Conservation (phyloP, 1,139 yeast genomes). For the Eremothecium gossypii region DNA sequence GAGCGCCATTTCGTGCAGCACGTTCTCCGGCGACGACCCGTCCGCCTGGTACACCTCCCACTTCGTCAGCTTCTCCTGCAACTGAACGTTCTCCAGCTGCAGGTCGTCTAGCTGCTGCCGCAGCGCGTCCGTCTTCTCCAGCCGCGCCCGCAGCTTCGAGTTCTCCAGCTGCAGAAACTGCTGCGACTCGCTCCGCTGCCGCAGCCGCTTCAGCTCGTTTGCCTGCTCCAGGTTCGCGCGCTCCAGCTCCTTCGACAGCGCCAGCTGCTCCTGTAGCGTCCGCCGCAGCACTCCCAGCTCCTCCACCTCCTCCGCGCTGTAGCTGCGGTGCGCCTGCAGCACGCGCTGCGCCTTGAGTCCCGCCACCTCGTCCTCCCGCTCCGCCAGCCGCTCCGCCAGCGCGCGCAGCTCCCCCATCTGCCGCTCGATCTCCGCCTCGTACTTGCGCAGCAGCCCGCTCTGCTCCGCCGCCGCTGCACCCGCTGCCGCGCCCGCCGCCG, state of each 20-base stretch:
- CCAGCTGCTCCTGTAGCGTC: slow-evolving; percentile 49
- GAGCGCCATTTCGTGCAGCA: slow-evolving; percentile 31
- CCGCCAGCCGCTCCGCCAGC: slow-evolving; percentile 14
- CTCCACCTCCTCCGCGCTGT: slow-evolving; percentile 21
- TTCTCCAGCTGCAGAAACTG: slow-evolving; percentile 48
- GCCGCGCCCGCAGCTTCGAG: slow-evolving; percentile 34
- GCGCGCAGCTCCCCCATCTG: slow-evolving; percentile 15
- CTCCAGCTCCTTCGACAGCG: slow-evolving; percentile 49
- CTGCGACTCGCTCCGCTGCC: slow-evolving; percentile 37
- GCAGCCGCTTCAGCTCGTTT: slow-evolving; percentile 36
- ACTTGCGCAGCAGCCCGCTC: slow-evolving; percentile 14
- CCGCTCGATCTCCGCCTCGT: slow-evolving; percentile 18
- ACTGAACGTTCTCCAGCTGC: slow-evolving; percentile 44
- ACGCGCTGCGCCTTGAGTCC: slow-evolving; percentile 19
- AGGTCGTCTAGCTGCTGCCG: slow-evolving; percentile 42
- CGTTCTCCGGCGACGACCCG: slow-evolving; percentile 30
- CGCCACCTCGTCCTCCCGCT: slow-evolving; percentile 21
- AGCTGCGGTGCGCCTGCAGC: slow-evolving; percentile 19
- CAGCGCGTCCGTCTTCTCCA: slow-evolving; percentile 36
- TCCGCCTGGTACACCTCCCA: slow-evolving; percentile 21
- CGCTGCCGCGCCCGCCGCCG: slow-evolving; percentile 12
- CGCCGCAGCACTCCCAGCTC: slow-evolving; percentile 34
- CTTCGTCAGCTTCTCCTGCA: slow-evolving; percentile 32
- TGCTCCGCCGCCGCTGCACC: slow-evolving; percentile 14
- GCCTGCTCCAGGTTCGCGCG: slow-evolving; percentile 41